phyloP scores from a whole-genome alignment of 805 yeast genomes.

The Sugiyamaella boreocaroliniensis region DNA sequence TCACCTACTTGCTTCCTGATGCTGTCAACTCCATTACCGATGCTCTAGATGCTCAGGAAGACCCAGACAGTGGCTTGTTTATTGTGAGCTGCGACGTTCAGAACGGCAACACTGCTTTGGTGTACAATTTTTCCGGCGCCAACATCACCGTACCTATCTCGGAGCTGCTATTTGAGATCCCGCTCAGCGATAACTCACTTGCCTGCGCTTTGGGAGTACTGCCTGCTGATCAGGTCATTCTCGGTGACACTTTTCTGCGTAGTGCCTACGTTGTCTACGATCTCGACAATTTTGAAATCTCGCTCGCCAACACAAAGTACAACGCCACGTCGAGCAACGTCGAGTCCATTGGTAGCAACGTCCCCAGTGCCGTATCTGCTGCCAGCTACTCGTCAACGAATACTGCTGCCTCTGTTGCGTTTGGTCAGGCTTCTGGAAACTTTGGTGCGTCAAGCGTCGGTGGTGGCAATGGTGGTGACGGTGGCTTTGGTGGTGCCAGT shows the following conservation, averaged over 20 bases:
- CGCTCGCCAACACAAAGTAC: conserved; percentile 44
- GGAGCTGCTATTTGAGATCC: conserved; percentile 17
- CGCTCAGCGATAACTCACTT: conserved; percentile 3
- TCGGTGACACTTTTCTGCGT: conserved; percentile 64
- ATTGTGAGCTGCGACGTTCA: conserved; percentile 5
- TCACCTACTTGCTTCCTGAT: conserved; percentile 40
- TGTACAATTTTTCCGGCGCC: conserved; percentile 20
- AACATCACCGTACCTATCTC: conserved; percentile 21
- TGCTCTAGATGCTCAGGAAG: conserved; percentile 10
- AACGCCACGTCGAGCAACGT: conserved; percentile 23
- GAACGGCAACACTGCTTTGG: conserved; percentile 4
- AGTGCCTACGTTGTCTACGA: conserved; percentile 64
- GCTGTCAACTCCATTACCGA: conserved; percentile 18
- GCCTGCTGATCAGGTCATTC: conserved; percentile 26
- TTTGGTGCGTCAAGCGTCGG: not conserved
- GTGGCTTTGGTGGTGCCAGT: not conserved
- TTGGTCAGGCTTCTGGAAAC: not conserved
- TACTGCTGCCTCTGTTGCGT: conserved; percentile 4
- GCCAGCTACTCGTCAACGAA: conserved; percentile 19
- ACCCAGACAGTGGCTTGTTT: conserved; percentile 1
- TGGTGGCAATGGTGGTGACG: not conserved
- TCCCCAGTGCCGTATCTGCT: conserved; percentile 29
- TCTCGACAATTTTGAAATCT: conserved; percentile 49
- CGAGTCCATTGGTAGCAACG: conserved; percentile 24
- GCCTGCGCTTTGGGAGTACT: conserved; percentile 13